Conservation (phyloP, 352 stramenopile genomes). For the Phytophthora lateralis region DNA sequence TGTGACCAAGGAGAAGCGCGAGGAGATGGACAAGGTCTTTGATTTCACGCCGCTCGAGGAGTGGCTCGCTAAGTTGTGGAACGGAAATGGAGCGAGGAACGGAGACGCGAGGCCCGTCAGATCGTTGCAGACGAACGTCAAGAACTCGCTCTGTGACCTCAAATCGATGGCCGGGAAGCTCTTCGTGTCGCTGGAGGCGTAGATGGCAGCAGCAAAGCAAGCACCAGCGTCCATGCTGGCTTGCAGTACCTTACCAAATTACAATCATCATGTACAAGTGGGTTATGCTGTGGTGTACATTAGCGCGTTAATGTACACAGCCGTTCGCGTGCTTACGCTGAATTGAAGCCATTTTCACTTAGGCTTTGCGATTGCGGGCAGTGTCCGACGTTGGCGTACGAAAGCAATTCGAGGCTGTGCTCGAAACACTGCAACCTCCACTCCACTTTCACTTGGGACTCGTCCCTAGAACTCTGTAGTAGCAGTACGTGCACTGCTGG, state of each 20-base stretch:
- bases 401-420: too few relatives aligned
- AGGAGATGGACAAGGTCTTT: constrained; percentile 63
- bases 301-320: background rate
- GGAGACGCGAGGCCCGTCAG: constrained; percentile 22
- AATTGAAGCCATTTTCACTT: constrained; percentile 1
- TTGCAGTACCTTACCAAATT: constrained; percentile 28
- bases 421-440: too few relatives aligned
- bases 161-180: constrained; percentile 62
- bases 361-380: constrained; percentile 4
- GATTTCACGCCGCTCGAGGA: constrained; percentile 68
- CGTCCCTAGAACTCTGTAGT: too few relatives aligned
- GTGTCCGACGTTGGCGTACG: constrained; percentile 1
- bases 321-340: background rate
- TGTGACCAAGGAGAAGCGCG: constrained; percentile 62
- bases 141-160: constrained; percentile 61
- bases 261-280: constrained; percentile 18
- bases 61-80: constrained; percentile 69
- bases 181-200: constrained; percentile 51
- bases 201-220: constrained; percentile 11
- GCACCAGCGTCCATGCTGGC: background rate
- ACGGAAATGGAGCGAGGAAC: constrained; percentile 28
- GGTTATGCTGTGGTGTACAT: background rate
- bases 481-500: too few relatives aligned
- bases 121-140: constrained; percentile 53
- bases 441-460: too few relatives aligned